phyloP scores from a whole-genome alignment of 805 yeast genomes.

The Wickerhamomyces rabaulensis region DNA sequence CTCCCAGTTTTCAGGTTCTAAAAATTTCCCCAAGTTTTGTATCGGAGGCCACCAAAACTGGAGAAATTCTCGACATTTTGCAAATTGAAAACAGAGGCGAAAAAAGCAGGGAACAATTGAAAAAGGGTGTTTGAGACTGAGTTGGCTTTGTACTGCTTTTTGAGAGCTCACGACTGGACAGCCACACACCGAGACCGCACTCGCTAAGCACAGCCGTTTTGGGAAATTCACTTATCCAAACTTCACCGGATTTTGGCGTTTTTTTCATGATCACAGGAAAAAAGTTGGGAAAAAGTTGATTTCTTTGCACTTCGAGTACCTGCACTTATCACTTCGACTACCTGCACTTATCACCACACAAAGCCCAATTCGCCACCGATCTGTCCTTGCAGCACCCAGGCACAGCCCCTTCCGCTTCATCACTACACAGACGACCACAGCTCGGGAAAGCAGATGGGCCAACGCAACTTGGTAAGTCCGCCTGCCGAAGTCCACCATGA shows the following conservation, averaged over 20 bases:
- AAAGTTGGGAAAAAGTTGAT: not conserved
- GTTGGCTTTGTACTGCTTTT: not conserved
- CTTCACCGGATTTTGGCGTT: not conserved
- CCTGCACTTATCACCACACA: not conserved
- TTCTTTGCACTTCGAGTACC: not conserved
- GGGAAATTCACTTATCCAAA: too few species aligned
- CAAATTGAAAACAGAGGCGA: not conserved
- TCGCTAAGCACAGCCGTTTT: not conserved
- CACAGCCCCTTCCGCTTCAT: not conserved
- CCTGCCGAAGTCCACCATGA: not conserved
- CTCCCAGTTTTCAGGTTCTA: too few species aligned
- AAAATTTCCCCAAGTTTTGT: not conserved
- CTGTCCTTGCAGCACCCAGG: not conserved
- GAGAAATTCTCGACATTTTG: not conserved
- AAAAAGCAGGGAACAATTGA: not conserved
- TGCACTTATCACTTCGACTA: not conserved
- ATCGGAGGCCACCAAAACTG: not conserved
- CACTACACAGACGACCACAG: not conserved
- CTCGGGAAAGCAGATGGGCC: conserved; percentile 1
- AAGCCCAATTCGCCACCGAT: not conserved
- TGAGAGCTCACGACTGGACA: not conserved
- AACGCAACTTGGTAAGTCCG: not conserved
- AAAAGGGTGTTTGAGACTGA: not conserved
- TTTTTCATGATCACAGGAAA: not conserved
- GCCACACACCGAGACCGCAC: not conserved